A percentile compares a stretch with the other conserved stretches of the same genome.
Evolutionary conservation across 2,329 filamentous ascomycete species (phyloP).

Genomic region (Pseudogymnoascus sp.): DNA sequence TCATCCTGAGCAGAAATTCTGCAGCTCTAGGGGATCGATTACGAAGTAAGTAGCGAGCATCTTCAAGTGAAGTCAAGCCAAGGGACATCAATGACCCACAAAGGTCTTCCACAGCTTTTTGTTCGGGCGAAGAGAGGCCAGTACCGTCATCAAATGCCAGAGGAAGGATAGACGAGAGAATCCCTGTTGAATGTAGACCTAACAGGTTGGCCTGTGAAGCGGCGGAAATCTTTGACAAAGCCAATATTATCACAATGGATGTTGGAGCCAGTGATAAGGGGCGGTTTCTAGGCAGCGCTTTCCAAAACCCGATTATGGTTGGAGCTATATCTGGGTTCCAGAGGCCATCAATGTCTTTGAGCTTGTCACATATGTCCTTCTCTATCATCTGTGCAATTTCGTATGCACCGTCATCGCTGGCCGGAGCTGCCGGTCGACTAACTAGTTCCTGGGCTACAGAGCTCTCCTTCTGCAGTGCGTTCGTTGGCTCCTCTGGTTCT

Average conservation of each 20-base stretch:
- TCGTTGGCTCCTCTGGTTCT: background rate
- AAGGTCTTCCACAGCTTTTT: constrained; percentile 52
- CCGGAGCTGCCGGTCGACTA: background rate
- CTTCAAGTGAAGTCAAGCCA: constrained; percentile 71
- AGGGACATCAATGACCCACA: constrained; percentile 63
- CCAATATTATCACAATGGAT: constrained; percentile 52
- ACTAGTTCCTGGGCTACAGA: background rate
- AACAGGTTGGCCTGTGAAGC: constrained; percentile 64
- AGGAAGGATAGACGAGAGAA: constrained; percentile 57
- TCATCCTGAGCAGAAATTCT: constrained; percentile 65
- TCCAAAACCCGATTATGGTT: constrained; percentile 56
- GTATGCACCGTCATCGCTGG: constrained; percentile 17
- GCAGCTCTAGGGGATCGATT: constrained; percentile 46
- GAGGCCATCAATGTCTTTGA: constrained; percentile 44
- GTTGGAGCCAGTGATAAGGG: constrained; percentile 40
- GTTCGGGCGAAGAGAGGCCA: constrained; percentile 46
- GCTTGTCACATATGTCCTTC: constrained; percentile 37
- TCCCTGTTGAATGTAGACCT: constrained; percentile 63
- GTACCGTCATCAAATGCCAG: constrained; percentile 49
- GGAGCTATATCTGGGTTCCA: constrained; percentile 56
- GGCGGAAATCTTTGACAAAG: constrained; percentile 37
- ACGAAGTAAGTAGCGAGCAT: constrained; percentile 66
- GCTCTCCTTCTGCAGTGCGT: background rate
- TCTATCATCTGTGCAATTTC: constrained; percentile 22
- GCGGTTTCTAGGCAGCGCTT: constrained; percentile 45